Evolutionary conservation across 352 stramenopile species (phyloP).

Genomic region (Globisporangium alternatum): DNA sequence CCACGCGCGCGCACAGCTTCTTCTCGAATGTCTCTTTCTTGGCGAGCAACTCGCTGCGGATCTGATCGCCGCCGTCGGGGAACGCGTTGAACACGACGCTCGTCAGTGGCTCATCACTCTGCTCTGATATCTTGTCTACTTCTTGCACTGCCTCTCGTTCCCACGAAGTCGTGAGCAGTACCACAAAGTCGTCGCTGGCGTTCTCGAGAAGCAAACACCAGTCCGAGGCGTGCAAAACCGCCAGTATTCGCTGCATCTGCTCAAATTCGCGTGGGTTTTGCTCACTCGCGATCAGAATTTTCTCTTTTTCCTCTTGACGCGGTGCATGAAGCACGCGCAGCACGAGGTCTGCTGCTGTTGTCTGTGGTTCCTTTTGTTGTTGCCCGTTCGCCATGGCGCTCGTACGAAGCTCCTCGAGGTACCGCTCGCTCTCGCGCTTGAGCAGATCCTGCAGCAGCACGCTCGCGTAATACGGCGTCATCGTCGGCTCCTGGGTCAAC

Average conservation of each 20-base stretch:
- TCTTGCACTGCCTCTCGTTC: slow-evolving; percentile 26
- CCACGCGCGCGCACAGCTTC: slow-evolving; percentile 12
- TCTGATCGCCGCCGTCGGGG: slow-evolving; percentile 30
- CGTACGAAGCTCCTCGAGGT: slow-evolving; percentile 22
- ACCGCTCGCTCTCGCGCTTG: slow-evolving; percentile 31
- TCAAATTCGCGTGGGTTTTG: slow-evolving; percentile 10
- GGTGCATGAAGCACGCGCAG: slow-evolving; percentile 12
- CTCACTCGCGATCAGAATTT: slow-evolving; percentile 25
- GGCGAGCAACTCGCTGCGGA: slow-evolving; percentile 29
- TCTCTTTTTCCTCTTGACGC: slow-evolving; percentile 28
- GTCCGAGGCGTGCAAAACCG: slow-evolving; percentile 12
- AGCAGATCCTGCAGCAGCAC: slow-evolving; percentile 64
- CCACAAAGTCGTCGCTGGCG: slow-evolving; percentile 38
- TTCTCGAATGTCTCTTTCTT: slow-evolving; percentile 41
- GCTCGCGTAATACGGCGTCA: slow-evolving; percentile 63
- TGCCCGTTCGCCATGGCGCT: not conserved
- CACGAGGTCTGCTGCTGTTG: slow-evolving; percentile 11
- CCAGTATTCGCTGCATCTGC: slow-evolving; percentile 14
- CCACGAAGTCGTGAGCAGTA: slow-evolving; percentile 39
- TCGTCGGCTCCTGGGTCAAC: slow-evolving; percentile 36
- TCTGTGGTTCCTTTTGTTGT: not conserved
- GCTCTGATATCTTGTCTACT: slow-evolving; percentile 1
- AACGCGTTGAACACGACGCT: slow-evolving; percentile 34
- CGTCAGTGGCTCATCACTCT: slow-evolving; percentile 1
- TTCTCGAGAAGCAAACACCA: slow-evolving; percentile 36